phyloP scores from a whole-genome alignment of 768 basidiomycete species.

The Kwoniella pini region DNA sequence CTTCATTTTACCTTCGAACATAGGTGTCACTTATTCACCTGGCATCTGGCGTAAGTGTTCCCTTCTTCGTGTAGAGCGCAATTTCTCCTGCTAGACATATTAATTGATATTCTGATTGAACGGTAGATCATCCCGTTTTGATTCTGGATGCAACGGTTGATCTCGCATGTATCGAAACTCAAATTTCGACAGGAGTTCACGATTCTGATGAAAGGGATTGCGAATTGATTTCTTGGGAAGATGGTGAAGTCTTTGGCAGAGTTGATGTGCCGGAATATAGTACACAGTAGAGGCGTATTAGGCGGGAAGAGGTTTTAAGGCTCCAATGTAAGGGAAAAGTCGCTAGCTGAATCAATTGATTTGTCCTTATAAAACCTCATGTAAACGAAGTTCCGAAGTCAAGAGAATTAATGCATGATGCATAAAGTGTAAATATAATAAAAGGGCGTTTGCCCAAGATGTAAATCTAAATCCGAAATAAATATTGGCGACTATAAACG shows the following conservation, averaged over 20 bases:
- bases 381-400: no score
- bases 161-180: conserved; percentile 82
- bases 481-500: no score
- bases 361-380: no score
- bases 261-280: conserved; percentile 45
- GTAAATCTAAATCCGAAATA: no score
- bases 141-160: conserved; percentile 51
- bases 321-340: no score
- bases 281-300: no score
- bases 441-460: no score
- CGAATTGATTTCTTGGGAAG: conserved; percentile 69
- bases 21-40: conserved; percentile 81
- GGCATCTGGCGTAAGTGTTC: conserved; percentile 94
- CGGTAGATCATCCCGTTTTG: conserved; percentile 86
- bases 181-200: conserved; percentile 74
- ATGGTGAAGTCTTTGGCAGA: conserved; percentile 43
- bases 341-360: no score
- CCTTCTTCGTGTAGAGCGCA: not conserved
- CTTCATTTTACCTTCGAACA: conserved; percentile 73
- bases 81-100: not conserved
- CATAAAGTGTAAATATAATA: no score
- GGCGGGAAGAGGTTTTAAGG: no score
- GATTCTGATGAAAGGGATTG: conserved; percentile 65
- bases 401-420: no score
- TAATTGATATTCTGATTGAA: not conserved